Evolutionary conservation across 192 early-diverging fungal species (phyloP).

Genomic region (Haplosporangium gracile): DNA sequence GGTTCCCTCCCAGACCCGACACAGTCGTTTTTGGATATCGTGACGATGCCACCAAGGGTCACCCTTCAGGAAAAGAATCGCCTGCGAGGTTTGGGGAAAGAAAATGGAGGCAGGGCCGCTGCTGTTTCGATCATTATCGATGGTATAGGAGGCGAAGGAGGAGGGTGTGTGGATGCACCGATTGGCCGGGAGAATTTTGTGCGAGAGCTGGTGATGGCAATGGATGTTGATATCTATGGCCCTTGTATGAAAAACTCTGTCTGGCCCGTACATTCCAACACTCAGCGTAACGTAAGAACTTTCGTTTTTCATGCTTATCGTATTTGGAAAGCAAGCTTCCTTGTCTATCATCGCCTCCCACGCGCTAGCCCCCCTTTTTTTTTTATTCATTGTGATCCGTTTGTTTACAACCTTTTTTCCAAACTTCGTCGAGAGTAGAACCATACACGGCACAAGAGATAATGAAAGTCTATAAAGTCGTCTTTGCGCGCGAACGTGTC

Average conservation of each 20-base stretch:
- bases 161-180: background rate
- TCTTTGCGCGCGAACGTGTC: constrained; percentile 25
- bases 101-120: constrained; percentile 18
- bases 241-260: constrained; percentile 27
- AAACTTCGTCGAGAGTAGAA: background rate
- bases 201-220: constrained; percentile 22
- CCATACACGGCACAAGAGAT: constrained; percentile 15
- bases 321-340: no score
- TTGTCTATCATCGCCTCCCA: background rate
- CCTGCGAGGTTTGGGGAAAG: background rate
- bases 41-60: constrained; percentile 14
- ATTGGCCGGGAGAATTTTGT: constrained; percentile 35
- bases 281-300: constrained; percentile 10
- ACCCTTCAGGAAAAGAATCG: constrained; percentile 26
- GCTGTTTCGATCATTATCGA: constrained; percentile 8
- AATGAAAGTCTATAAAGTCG: constrained; percentile 41
- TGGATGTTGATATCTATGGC: constrained; percentile 46
- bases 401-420: no score
- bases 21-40: constrained; percentile 6
- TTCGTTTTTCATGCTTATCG: no score
- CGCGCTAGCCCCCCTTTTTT: no score
- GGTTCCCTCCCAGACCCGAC: background rate
- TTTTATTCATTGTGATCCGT: no score
- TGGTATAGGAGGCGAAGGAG: background rate
- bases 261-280: constrained; percentile 14